Evolutionary conservation across 345 rosid genomes (phyloP), one percentile per base, ranked within the genome.

Genomic region (Heritiera littoralis): DNA sequence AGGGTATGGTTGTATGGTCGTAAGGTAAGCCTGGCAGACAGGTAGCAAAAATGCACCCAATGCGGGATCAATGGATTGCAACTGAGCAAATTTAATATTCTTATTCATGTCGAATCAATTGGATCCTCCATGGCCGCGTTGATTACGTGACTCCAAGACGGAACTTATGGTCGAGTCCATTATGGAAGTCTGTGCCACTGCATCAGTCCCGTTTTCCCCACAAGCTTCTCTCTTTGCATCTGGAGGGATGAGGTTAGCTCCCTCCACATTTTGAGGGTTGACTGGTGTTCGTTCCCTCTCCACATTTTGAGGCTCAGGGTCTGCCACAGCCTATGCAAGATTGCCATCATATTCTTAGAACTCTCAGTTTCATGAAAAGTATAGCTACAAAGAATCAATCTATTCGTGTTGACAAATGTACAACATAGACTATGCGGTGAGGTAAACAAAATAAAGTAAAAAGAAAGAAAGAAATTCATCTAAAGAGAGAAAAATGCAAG

Each of bases 171-270:
- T 94, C 8, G 93, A 89, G 89, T 90, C 87, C 80, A 96, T 94
- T 17, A 87, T 81, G 49, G 93, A 89, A 65, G 97, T 92, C 86
- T 96, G 97, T 10, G 97, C 98, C 97, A 94, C 92, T 65, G 95
- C 97, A 55, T 95, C 98, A 65, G 90, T 94, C 45, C 97, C 94
- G n/a, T 89, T 89, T 68, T 96, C 97, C 48, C 98, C 97, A 65
- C 98, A 89, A 49, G 97, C 98, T 76, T 90, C 85, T 86, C 92
- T 90, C 87, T 93, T 90, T 51, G 90, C 71, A 43, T 89, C 89
- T 0, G 98, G 97, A 9, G 96, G 97, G 83, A 95, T 92, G 18
- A 95, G 90, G 48, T 92, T 82, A 74, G 90, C 90, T 64, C 98
- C 98, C 77, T 91, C 98, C 98, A 95, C 97, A 89, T 79, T 90